These are phyloP conservation scores for Calvatia gigantea DNA, from an alignment of 768 basidiomycete species.

Conservation along the genomic window DNA sequence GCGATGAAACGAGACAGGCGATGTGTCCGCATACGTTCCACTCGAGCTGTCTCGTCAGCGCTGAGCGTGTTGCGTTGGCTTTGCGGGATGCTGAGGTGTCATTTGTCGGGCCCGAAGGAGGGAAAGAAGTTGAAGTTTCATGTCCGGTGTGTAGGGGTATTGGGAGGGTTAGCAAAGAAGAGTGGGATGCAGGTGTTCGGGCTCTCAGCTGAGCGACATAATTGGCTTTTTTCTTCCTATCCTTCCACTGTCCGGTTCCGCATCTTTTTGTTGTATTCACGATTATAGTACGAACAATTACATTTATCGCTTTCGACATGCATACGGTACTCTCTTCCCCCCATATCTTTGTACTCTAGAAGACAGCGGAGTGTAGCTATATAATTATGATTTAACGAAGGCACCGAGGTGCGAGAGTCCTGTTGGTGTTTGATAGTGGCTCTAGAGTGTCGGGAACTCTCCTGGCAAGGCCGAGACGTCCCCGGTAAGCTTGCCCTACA, in stretches of 20 bases:
- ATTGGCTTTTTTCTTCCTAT: background rate
- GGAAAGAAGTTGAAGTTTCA: constrained; percentile 55
- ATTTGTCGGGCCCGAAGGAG: constrained; percentile 25
- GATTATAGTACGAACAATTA: no score
- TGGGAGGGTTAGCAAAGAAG: constrained; percentile 55
- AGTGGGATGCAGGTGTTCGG: constrained; percentile 53
- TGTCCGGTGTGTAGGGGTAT: constrained; percentile 69
- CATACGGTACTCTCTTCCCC: background rate
- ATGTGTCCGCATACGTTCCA: constrained; percentile 72
- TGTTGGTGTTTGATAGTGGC: no score
- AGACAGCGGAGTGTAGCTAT: no score
- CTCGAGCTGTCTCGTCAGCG: constrained; percentile 64
- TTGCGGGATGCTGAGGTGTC: constrained; percentile 53
- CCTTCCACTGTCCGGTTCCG: background rate
- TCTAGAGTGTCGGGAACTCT: no score
- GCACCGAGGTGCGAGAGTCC: no score
- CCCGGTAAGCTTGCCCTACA: no score
- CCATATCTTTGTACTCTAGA: no score
- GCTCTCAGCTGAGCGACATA: constrained; percentile 16
- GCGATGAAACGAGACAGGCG: constrained; percentile 5
- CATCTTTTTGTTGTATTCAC: no score
- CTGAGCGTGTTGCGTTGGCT: constrained; percentile 62
- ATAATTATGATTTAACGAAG: no score
- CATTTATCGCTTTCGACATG: background rate
- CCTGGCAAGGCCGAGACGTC: no score